Evolutionary conservation across 192 early-diverging fungal genomes (phyloP).

Genomic region (Chytriomyces confervae): DNA sequence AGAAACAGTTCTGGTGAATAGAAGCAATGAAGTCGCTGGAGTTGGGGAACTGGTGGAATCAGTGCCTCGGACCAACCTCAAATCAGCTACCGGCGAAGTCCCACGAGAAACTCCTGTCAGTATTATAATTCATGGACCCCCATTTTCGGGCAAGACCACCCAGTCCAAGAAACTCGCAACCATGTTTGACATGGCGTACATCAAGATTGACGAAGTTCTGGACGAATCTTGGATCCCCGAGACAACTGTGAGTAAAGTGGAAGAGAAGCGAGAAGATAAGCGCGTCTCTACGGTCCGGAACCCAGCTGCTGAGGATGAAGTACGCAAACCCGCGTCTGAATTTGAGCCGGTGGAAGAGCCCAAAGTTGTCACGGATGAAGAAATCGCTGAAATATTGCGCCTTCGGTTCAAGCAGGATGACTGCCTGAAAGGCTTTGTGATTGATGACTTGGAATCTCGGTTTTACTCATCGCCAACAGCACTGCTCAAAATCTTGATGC

Average conservation of each 20-base stretch:
- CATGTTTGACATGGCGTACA: slow-evolving; percentile 39
- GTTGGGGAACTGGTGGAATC: slow-evolving; percentile 53
- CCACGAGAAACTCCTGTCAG: slow-evolving; percentile 25
- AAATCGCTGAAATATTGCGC: slow-evolving; percentile 46
- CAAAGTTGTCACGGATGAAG: slow-evolving; percentile 51
- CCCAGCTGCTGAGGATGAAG: slow-evolving; percentile 9
- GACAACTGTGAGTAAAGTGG: background rate
- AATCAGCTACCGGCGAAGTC: background rate
- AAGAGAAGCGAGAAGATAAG: slow-evolving; percentile 13
- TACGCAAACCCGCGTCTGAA: slow-evolving; percentile 13
- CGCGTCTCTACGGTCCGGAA: slow-evolving; percentile 9
- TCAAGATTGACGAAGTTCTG: slow-evolving; percentile 58
- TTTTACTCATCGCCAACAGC: slow-evolving; percentile 36
- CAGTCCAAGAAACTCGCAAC: slow-evolving; percentile 48
- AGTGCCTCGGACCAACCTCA: background rate
- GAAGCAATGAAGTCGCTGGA: slow-evolving; percentile 2
- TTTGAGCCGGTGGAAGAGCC: slow-evolving; percentile 37
- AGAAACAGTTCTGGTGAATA: slow-evolving; percentile 10
- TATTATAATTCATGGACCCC: slow-evolving; percentile 62
- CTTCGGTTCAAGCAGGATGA: slow-evolving; percentile 46
- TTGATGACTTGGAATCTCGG: slow-evolving; percentile 64
- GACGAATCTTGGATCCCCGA: slow-evolving; percentile 37
- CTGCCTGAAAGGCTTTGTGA: slow-evolving; percentile 50
- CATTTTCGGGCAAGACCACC: slow-evolving; percentile 56
- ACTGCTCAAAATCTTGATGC: slow-evolving; percentile 48